Base-by-base conservation (phyloP, 1,284 basidiomycete genomes). In the Pseudozyma hubeiensis region DNA sequence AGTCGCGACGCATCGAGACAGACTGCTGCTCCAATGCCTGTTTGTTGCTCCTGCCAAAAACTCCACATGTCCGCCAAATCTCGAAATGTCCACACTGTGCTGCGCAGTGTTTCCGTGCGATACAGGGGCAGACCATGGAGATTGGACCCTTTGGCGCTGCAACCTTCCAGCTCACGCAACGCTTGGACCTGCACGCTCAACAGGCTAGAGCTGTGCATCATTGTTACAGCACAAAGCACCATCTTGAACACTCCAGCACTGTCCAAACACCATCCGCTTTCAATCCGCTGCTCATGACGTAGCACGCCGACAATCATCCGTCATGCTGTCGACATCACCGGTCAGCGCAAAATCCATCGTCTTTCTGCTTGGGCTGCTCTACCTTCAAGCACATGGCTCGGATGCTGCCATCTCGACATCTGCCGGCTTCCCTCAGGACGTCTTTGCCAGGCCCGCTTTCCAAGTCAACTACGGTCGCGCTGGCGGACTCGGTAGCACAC, bases 401-500 rank as follows among this genome's bases (percentile, higher is more conserved):
- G 46, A 67, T 16, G 70, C 70, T 9, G 34, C 57, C 19, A 64
- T 67, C 39, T 73, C 70, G 6, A 62, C 64, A 3, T 61, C 70
- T 11, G 53, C 64, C 9, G 53, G 57, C 29, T 77, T 77, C 14
- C 74, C 74, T 1, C 70, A 60, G 13, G 74, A 77, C 31, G 57
- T 77, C 24, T 77, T 77, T 40, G 65, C 74, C 10, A 62, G 58
- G 35, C 74, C 74, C 0, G 74, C 74, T 5, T 77, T 73, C 24
- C 50, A 69, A 13, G 49, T 72, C 24, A 43, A 41, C 13, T 33
- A 56, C 4, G 64, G 64, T 3, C 16, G 43, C 29, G 1, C 34
- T 5, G 45, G 13, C 34, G 33, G 57, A 4, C 44, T 46, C 30
- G 30, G 49, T 0, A 5, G 56, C 11, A 54, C 62, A 1, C 34